A percentile compares a stretch with the other conserved stretches of the same genome.
phyloP scores from a whole-genome alignment of 2,329 filamentous ascomycete genomes.

The Fusarium liriodendri region DNA sequence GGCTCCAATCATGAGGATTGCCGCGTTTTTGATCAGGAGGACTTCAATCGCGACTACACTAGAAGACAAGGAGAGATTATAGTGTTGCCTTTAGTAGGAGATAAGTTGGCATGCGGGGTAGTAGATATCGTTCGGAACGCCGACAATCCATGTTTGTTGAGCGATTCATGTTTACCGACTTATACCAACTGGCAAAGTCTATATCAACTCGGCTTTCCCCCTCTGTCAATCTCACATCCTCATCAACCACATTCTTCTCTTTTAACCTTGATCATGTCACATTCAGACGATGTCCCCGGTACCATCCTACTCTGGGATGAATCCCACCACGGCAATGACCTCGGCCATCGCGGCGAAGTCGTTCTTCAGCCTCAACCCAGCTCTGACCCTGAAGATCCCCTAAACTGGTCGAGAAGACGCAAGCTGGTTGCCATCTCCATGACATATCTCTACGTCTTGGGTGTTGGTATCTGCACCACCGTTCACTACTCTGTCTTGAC shows the following conservation, averaged over 20 bases:
- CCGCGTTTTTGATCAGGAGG: neutral
- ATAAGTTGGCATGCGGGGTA: neutral
- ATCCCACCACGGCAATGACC: conserved; percentile 40
- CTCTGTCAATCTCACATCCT: neutral
- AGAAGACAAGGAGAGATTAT: neutral
- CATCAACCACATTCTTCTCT: neutral
- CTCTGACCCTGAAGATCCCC: conserved; percentile 38
- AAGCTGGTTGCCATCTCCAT: conserved; percentile 18
- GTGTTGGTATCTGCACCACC: conserved; percentile 47
- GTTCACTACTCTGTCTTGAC: conserved; percentile 49
- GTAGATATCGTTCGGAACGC: neutral
- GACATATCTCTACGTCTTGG: conserved; percentile 55
- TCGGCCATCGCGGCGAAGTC: conserved; percentile 40
- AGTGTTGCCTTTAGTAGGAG: neutral
- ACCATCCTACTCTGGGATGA: conserved; percentile 53
- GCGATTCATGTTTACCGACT: neutral
- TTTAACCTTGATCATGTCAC: neutral
- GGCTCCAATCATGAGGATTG: neutral
- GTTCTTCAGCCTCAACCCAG: conserved; percentile 37
- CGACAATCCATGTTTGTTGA: neutral
- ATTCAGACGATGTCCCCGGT: conserved; percentile 44
- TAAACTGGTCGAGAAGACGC: conserved; percentile 36
- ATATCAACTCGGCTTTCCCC: neutral
- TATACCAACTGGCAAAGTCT: neutral
- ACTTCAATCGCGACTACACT: neutral